Evolutionary conservation across 345 rosid genomes (phyloP).

Genomic region (Jatropha curcas): DNA sequence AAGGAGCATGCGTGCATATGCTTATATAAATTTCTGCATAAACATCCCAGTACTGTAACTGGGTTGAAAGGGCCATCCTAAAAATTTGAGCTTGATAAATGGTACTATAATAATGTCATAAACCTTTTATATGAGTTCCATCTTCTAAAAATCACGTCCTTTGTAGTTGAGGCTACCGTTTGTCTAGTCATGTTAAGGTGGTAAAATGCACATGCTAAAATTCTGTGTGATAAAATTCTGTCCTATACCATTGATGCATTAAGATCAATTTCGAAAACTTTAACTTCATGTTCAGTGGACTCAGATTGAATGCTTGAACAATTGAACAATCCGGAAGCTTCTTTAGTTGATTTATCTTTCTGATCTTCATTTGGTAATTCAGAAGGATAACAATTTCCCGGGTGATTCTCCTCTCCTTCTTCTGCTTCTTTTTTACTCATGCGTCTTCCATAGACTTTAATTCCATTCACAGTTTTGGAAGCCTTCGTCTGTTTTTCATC

Average conservation of each 20-base stretch:
- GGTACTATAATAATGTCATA: neutral
- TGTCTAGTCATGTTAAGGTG: neutral
- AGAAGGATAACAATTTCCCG: neutral
- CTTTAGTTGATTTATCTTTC: neutral
- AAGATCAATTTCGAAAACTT: neutral
- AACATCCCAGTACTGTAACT: neutral
- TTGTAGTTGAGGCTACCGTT: neutral
- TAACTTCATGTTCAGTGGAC: neutral
- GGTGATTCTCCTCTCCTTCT: neutral
- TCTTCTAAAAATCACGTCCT: neutral
- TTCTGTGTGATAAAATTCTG: neutral
- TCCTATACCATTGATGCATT: constrained; percentile 2
- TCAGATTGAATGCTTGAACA: neutral
- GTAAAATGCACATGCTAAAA: neutral
- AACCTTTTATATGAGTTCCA: neutral
- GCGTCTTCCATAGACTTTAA: constrained; percentile 7
- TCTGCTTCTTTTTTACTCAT: neutral
- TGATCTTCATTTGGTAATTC: neutral
- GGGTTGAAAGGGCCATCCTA: neutral
- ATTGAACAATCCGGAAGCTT: constrained; percentile 4
- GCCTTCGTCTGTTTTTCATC: neutral
- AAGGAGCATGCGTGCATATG: neutral
- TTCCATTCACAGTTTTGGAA: neutral
- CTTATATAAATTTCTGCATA: neutral
- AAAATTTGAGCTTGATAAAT: neutral